phyloP scores from a whole-genome alignment of 495 filamentous ascomycete species.

The Staphylotrichum longicolle region DNA sequence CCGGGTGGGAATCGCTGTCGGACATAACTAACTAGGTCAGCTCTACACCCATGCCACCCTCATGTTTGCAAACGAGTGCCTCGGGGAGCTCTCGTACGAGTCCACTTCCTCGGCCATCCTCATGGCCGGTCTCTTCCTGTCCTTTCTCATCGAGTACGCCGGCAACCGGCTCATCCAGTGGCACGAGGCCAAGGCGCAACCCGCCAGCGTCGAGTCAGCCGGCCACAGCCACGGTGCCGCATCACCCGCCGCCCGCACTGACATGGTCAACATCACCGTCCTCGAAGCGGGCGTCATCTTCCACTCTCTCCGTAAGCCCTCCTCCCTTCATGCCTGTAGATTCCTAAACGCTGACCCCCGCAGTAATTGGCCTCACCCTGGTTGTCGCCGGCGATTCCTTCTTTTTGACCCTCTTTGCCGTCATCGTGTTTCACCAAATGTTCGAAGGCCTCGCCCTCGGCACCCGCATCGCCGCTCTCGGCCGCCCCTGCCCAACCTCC shows the following conservation, averaged over 20 bases:
- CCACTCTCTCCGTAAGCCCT: constrained; percentile 62
- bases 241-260: constrained; percentile 12
- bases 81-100: constrained; percentile 60
- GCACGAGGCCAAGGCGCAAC: constrained; percentile 21
- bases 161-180: constrained; percentile 52
- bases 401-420: constrained; percentile 56
- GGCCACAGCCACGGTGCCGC: neutral
- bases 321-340: neutral
- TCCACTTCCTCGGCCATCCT: constrained; percentile 59
- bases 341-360: constrained; percentile 36
- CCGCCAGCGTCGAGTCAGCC: neutral
- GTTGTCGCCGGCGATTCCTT: constrained; percentile 56
- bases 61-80: constrained; percentile 62
- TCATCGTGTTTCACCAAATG: constrained; percentile 66
- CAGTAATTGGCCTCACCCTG: constrained; percentile 59
- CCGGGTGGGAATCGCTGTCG: neutral
- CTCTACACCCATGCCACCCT: constrained; percentile 62
- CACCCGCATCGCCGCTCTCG: constrained; percentile 57
- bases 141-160: constrained; percentile 59
- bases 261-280: constrained; percentile 58
- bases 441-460: constrained; percentile 79
- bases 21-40: constrained; percentile 30
- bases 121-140: constrained; percentile 63
- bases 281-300: constrained; percentile 72
- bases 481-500: constrained; percentile 8